Evolutionary conservation across 2,329 filamentous ascomycete species (phyloP).

Genomic region (Epicoccum sorghinum): DNA sequence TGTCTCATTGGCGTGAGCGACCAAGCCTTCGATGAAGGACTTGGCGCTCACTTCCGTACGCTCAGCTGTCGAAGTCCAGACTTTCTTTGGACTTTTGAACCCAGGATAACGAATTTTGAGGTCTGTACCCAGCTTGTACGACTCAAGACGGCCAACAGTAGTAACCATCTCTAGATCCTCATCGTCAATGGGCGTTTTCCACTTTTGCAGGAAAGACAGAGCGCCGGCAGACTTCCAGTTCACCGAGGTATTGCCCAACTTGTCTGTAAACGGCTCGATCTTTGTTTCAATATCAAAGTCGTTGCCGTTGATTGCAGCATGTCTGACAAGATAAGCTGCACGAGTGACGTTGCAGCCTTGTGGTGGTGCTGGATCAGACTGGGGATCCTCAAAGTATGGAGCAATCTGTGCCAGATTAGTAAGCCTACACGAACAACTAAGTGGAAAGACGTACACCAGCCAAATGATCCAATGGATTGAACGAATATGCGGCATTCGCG

Average conservation of each 20-base stretch:
- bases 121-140: constrained; percentile 64
- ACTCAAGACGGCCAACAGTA: constrained; percentile 67
- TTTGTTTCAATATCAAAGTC: constrained; percentile 61
- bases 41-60: constrained; percentile 64
- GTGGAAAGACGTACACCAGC: constrained; percentile 41
- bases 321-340: constrained; percentile 57
- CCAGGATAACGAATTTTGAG: constrained; percentile 64
- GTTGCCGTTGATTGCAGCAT: constrained; percentile 60
- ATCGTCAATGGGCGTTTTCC: no score
- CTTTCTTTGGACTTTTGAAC: constrained; percentile 58
- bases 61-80: constrained; percentile 70
- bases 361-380: constrained; percentile 54
- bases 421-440: neutral
- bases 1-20: constrained; percentile 60
- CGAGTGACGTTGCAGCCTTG: constrained; percentile 59
- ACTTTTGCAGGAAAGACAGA: constrained; percentile 62
- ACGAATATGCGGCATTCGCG: constrained; percentile 46
- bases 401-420: constrained; percentile 41
- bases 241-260: constrained; percentile 64
- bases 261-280: constrained; percentile 60
- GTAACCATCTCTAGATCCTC: no score
- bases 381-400: constrained; percentile 58
- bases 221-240: constrained; percentile 64
- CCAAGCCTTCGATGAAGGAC: constrained; percentile 63
- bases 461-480: constrained; percentile 57